phyloP scores from a whole-genome alignment of 148 eudicot genomes.

The Fagopyrum homotropicum region DNA sequence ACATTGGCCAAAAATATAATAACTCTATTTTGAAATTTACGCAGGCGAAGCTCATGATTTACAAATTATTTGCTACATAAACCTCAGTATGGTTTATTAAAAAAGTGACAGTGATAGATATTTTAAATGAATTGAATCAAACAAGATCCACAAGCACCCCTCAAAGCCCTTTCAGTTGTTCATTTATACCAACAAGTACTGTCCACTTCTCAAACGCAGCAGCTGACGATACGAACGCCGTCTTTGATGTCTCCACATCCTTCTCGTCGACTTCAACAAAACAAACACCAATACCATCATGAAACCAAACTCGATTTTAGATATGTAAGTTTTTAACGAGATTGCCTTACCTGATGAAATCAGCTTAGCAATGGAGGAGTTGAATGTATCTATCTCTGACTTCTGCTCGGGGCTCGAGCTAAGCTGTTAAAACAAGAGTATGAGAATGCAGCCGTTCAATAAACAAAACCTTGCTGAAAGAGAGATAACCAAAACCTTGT shows the following conservation, averaged over 20 bases:
- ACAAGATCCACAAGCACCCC: background rate
- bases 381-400: slow-evolving; percentile 57
- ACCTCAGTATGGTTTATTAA: background rate
- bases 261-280: slow-evolving; percentile 42
- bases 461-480: slow-evolving; percentile 49
- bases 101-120: background rate
- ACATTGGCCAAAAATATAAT: background rate
- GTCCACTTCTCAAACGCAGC: slow-evolving; percentile 92
- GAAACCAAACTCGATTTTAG: background rate
- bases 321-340: background rate
- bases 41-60: background rate
- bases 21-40: background rate
- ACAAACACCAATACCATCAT: background rate
- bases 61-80: background rate
- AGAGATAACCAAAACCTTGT: slow-evolving; percentile 38
- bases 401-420: slow-evolving; percentile 69
- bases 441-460: background rate
- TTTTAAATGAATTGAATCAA: background rate
- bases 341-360: slow-evolving; percentile 57
- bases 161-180: slow-evolving; percentile 84
- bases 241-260: slow-evolving; percentile 58
- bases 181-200: slow-evolving; percentile 56
- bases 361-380: slow-evolving; percentile 56
- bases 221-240: slow-evolving; percentile 87
- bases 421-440: slow-evolving; percentile 33